These are phyloP conservation scores for Pelagomonas calceolata DNA, from an alignment of 108 stramenopile genomes.

Conservation along the genomic window DNA sequence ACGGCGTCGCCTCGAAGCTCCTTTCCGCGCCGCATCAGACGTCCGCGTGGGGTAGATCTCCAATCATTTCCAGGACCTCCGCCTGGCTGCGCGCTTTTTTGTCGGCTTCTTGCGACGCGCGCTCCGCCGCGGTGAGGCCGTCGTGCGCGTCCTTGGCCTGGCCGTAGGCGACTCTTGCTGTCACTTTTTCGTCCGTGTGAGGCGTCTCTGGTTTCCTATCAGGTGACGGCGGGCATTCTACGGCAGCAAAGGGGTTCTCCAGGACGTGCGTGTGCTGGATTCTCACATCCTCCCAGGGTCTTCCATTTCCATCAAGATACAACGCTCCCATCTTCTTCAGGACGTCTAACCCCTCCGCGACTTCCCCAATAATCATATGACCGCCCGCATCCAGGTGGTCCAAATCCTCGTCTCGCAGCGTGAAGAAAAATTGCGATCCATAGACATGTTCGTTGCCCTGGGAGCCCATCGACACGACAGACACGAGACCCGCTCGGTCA, in stretches of 20 bases:
- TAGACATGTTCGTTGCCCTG: conserved; percentile 52
- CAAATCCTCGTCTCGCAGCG: conserved; percentile 50
- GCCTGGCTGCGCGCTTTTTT: conserved; percentile 76
- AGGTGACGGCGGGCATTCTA: not conserved
- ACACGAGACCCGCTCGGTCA: conserved; percentile 40
- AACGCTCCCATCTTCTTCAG: conserved; percentile 65
- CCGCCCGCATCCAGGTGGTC: conserved; percentile 36
- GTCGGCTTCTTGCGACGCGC: conserved; percentile 3
- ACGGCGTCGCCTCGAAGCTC: not conserved
- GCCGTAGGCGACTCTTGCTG: not conserved
- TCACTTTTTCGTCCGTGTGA: not conserved
- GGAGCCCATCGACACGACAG: conserved; percentile 32
- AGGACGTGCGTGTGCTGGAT: conserved; percentile 76
- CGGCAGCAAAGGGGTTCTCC: conserved; percentile 79
- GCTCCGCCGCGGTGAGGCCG: not conserved
- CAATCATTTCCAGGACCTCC: conserved; percentile 95
- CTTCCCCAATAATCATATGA: conserved; percentile 67
- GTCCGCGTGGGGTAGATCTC: conserved; percentile 70
- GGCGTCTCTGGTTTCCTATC: too few species aligned
- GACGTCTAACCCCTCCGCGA: conserved; percentile 79
- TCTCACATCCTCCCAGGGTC: conserved; percentile 90
- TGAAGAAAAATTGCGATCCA: conserved; percentile 88
- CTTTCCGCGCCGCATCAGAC: too few species aligned
- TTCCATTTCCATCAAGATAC: conserved; percentile 75
- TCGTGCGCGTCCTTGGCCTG: not conserved